Conservation (phyloP, 78 protist species). For the Emiliania huxleyi region DNA sequence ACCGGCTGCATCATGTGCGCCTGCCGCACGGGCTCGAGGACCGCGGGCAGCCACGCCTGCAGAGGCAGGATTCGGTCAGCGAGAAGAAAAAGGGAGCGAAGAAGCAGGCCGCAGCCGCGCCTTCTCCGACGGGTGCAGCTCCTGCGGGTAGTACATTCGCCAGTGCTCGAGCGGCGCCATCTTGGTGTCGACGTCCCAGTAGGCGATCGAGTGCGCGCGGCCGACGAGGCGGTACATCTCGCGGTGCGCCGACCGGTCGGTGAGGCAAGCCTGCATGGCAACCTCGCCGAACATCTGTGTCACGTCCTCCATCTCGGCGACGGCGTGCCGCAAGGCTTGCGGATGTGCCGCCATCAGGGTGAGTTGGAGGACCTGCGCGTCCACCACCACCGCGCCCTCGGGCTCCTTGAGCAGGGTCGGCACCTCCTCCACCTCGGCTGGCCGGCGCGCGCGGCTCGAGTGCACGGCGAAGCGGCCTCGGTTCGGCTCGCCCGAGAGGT, state of each 20-base stretch:
- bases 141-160: not conserved
- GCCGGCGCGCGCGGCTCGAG: not conserved
- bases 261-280: conserved; percentile 3
- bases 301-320: conserved; percentile 22
- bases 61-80: too few relatives aligned
- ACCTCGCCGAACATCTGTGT: not conserved
- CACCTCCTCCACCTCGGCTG: not conserved
- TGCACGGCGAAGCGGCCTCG: conserved; percentile 1
- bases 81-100: too few relatives aligned
- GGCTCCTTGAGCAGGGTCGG: not conserved
- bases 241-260: not conserved
- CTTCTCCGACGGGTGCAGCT: not conserved
- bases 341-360: conserved; percentile 12
- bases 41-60: not conserved
- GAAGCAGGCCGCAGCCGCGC: too few relatives aligned
- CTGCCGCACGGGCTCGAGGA: conserved; percentile 13
- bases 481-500: not conserved
- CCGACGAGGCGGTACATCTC: not conserved
- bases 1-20: not conserved
- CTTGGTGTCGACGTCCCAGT: not conserved
- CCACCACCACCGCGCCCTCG: conserved; percentile 7
- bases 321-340: not conserved
- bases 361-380: conserved; percentile 21
- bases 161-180: not conserved
- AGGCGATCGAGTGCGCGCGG: not conserved